phyloP scores from a whole-genome alignment of 305 asterid genomes.

The Withania somnifera region DNA sequence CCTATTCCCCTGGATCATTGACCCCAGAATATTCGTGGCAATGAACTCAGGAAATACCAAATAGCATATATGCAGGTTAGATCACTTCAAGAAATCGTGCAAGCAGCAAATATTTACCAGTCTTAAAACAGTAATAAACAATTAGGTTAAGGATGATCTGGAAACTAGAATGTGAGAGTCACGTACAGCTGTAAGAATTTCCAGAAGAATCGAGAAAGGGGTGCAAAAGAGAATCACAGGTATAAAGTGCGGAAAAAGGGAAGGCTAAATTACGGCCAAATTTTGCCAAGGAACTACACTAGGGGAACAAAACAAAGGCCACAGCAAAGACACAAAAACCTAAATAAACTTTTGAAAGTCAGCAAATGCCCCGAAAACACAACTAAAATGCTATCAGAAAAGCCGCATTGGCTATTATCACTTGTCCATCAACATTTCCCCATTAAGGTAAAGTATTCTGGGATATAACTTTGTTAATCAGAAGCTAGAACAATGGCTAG shows the following conservation, averaged over 20 bases:
- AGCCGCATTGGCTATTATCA: neutral
- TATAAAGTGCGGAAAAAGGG: neutral
- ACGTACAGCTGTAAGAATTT: neutral
- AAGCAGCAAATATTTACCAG: neutral
- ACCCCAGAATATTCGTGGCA: neutral
- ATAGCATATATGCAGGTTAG: neutral
- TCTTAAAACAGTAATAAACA: neutral
- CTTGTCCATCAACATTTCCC: neutral
- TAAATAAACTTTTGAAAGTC: neutral
- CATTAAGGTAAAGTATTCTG: neutral
- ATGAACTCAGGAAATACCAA: neutral
- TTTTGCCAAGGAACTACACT: neutral
- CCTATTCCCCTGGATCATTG: too few relatives aligned
- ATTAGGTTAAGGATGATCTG: neutral
- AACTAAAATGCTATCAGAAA: neutral
- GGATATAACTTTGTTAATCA: neutral
- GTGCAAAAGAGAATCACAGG: neutral
- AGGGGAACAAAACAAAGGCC: neutral
- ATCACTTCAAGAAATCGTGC: neutral
- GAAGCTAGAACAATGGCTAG: conserved; percentile 1
- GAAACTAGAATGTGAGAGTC: neutral
- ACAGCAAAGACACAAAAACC: neutral
- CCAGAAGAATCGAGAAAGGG: neutral
- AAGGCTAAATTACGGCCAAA: neutral
- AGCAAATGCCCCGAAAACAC: neutral